Base-by-base conservation (phyloP, 2,329 filamentous ascomycete genomes). In the Cercospora canescens region DNA sequence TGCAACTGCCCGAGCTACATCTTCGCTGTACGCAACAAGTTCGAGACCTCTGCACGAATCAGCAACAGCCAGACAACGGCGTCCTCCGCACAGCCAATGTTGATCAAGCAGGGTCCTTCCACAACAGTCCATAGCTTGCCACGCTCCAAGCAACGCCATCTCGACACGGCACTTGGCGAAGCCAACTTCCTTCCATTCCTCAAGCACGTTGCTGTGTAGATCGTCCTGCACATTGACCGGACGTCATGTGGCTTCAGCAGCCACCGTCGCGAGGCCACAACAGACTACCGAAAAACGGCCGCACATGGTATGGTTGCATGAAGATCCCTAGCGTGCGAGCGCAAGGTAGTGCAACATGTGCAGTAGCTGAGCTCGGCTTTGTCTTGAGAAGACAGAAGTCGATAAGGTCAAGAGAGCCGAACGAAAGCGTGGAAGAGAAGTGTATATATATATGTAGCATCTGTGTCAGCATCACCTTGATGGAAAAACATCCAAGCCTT, bases 21-120 rank as follows among this genome's bases (percentile, higher is more conserved):
- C 9, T 21, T 14, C 26, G 45, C 45, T 30, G 24, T 16, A 52
- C 24, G 24, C 16, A 52, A 30, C 45, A 52, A 1, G 45, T 52
- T 52, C 3, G 24, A 16, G 1, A 14, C 12, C 12, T 4, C 24
- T 52, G 24, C 45, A 30, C 45, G 45, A 52, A 52, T 52, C 45
- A 52, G 16, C 24, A 6, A 6, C 21, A 28, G 9, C 2, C 14
- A 4, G 8, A 14, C 26, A n/a, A 14, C 45, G 24, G 45, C 45
- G 45, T 52, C 45, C 45, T 52, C 45, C 45, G 45, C 45, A 28
- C 45, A 52, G 45, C 45, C 45, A 52, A 52, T 52, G 45, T 52
- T 52, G 45, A 52, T 52, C 45, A 52, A 52, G 45, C 52, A 56
- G 52, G 52, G 52, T 56, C 52, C 52, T 56, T 56, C 52, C 52